phyloP scores from a whole-genome alignment of 345 rosid species.

The Mangifera indica region DNA sequence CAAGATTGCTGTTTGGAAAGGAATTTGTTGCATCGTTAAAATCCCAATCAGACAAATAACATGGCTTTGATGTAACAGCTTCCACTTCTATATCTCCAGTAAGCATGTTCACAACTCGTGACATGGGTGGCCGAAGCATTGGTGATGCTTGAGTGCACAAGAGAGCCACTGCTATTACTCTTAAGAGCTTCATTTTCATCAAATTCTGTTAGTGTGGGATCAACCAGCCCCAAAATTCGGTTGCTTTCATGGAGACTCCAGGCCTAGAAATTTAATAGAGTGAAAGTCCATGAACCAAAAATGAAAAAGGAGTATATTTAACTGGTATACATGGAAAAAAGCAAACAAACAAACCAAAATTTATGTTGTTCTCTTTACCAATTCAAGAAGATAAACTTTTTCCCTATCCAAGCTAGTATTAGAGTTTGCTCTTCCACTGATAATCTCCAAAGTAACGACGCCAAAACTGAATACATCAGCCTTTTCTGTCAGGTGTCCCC shows the following conservation, averaged over 20 bases:
- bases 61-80: slow-evolving; percentile 26
- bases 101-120: slow-evolving; percentile 35
- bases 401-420: slow-evolving; percentile 9
- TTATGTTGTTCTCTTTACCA: slow-evolving; percentile 18
- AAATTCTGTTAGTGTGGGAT: slow-evolving; percentile 20
- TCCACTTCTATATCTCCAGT: slow-evolving; percentile 32
- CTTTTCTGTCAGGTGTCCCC: slow-evolving; percentile 35
- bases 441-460: slow-evolving; percentile 31
- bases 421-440: slow-evolving; percentile 28
- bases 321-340: background rate
- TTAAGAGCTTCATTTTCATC: slow-evolving; percentile 28
- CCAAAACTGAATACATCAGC: slow-evolving; percentile 42
- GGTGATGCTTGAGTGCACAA: slow-evolving; percentile 41
- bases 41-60: slow-evolving; percentile 34
- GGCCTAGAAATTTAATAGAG: background rate
- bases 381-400: slow-evolving; percentile 30
- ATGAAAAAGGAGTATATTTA: background rate
- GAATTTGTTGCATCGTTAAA: slow-evolving; percentile 14
- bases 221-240: slow-evolving; percentile 23
- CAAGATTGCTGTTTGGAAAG: slow-evolving; percentile 13
- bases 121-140: slow-evolving; percentile 32
- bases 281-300: background rate
- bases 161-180: slow-evolving; percentile 32
- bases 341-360: background rate
- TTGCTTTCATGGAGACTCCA: slow-evolving; percentile 27